Percentiles rank a stretch among this genome's conserved stretches.
phyloP scores from a whole-genome alignment of 2,329 filamentous ascomycete genomes.

The Aspergillus eucalypticola region DNA sequence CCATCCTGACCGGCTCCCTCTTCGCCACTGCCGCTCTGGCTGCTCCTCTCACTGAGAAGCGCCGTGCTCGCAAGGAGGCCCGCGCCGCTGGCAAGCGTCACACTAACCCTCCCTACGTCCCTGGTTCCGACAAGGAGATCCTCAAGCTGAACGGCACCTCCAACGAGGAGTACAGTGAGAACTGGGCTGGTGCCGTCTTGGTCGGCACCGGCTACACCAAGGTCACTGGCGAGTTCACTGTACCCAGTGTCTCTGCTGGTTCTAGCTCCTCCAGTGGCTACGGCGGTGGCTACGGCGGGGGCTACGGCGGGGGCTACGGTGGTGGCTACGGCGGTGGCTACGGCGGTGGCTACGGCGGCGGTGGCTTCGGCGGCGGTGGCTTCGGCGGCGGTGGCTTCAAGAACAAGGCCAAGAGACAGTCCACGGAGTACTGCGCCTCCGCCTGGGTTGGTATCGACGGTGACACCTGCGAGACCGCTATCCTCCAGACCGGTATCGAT shows the following conservation, averaged over 20 bases:
- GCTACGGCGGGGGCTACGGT: too few relatives aligned
- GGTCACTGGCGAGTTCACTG: slow-evolving; percentile 56
- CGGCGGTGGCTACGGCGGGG: slow-evolving; percentile 9
- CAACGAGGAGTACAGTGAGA: slow-evolving; percentile 53
- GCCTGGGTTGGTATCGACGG: slow-evolving; percentile 64
- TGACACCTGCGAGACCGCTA: slow-evolving; percentile 55
- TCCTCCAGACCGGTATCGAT: slow-evolving; percentile 59
- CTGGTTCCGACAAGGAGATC: slow-evolving; percentile 28
- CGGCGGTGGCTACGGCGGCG: too few relatives aligned
- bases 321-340: too few relatives aligned
- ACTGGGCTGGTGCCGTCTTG: slow-evolving; percentile 62
- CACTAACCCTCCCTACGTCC: slow-evolving; percentile 35
- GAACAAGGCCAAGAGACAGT: background rate
- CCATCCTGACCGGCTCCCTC: slow-evolving; percentile 39
- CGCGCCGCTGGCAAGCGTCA: slow-evolving; percentile 26
- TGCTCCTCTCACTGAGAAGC: slow-evolving; percentile 48
- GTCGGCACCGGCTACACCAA: slow-evolving; percentile 52
- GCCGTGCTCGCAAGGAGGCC: slow-evolving; percentile 32
- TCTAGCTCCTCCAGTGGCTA: slow-evolving; percentile 33
- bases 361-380: too few relatives aligned
- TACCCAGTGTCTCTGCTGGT: slow-evolving; percentile 47
- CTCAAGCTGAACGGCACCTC: slow-evolving; percentile 37
- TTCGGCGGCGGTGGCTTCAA: too few relatives aligned
- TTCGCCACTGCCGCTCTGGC: slow-evolving; percentile 47
- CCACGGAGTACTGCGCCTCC: slow-evolving; percentile 47